Base-by-base conservation (phyloP, 192 early-diverging fungal genomes). In the Spizellomyces punctatus region DNA sequence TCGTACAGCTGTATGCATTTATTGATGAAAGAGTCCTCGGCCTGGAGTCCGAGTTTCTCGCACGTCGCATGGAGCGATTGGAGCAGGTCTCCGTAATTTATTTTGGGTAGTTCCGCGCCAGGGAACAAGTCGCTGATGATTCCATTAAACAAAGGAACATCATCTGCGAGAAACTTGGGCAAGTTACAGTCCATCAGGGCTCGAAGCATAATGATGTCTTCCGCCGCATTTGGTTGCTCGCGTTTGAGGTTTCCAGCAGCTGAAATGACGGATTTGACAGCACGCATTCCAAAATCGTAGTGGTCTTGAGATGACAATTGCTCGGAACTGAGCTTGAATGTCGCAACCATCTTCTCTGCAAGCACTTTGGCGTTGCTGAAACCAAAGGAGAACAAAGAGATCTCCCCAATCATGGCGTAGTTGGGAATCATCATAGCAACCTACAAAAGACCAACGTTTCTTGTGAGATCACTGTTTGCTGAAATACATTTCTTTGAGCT, bases 1-100 rank as follows among this genome's bases (percentile, higher is more conserved):
- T 88, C 86, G 63, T 88, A 88, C n/a, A 88, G 73, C 69, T 88
- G 86, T 48, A 88, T 86, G 75, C 86, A 88, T 57, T 88, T 88
- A 66, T 85, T 83, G 70, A 88, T 80, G 57, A 88, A 88, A 19
- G 67, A 8, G 9, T 82, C 73, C 22, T 83, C 78, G 0, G 84
- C 77, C 50, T 88, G 86, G 56, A 88, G 58, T 14, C 64, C 73
- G 49, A 86, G 56, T 48, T 77, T 78, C 17, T 78, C 74, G 64
- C 81, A 85, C 0, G 77, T 81, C 19, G 50, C 48, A 17, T 80
- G 81, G 6, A 88, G 64, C 1, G 86, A 74, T 14, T 81, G 72
- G n/a, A 87, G 62, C 21, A 88, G 73, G 17, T 82, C 81, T 36
- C 86, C 86, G 59, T 88, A 88, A 62, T 88, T 74, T 55, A 87